phyloP scores from a whole-genome alignment of 1,139 yeast genomes.

The Scheffersomyces parashehatae region DNA sequence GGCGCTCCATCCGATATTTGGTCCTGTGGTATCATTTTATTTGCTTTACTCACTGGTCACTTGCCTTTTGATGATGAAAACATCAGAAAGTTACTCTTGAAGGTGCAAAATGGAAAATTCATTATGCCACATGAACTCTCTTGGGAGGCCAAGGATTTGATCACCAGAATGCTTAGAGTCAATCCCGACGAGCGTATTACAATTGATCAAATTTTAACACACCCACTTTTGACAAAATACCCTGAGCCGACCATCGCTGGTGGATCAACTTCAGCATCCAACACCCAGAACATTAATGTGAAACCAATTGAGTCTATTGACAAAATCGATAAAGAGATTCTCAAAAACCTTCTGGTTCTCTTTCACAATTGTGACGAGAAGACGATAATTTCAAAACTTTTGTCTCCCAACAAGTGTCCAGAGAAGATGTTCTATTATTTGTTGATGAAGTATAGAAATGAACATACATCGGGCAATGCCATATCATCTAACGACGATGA shows the following conservation, averaged over 20 bases:
- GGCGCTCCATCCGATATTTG: constrained; percentile 98
- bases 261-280: constrained; percentile 20
- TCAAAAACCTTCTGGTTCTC: constrained; percentile 80
- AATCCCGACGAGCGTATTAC: constrained; percentile 78
- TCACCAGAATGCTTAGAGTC: constrained; percentile 76
- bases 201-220: constrained; percentile 69
- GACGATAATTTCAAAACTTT: constrained; percentile 57
- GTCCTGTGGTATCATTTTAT: constrained; percentile 96
- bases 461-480: constrained; percentile 41
- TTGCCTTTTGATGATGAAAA: constrained; percentile 97
- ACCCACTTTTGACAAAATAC: constrained; percentile 79
- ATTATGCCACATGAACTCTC: constrained; percentile 81
- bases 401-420: constrained; percentile 63
- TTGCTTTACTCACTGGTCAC: constrained; percentile 92
- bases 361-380: constrained; percentile 85
- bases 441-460: constrained; percentile 79
- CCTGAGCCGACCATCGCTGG: constrained; percentile 38
- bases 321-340: constrained; percentile 78
- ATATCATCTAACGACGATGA: constrained; percentile 20
- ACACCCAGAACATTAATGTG: constrained; percentile 34
- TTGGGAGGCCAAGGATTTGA: constrained; percentile 82
- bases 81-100: constrained; percentile 77
- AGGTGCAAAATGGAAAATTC: constrained; percentile 88
- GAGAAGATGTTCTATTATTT: constrained; percentile 91
- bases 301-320: constrained; percentile 50